Evolutionary conservation across 805 yeast genomes (phyloP).

Genomic region (Yarrowia divulgata): DNA sequence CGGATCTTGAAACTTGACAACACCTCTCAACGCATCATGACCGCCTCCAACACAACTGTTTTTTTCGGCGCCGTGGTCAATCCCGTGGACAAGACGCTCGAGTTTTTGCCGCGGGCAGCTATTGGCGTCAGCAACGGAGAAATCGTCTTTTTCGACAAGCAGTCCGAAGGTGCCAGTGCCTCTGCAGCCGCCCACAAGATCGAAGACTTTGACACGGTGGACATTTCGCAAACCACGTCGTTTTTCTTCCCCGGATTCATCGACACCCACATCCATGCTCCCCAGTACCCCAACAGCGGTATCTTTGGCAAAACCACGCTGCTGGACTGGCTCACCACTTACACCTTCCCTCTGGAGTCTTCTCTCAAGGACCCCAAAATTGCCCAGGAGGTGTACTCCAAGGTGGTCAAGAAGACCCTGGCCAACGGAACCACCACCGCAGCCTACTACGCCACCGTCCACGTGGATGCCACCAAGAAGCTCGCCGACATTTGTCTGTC

Average conservation of each 20-base stretch:
- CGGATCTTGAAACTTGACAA: not conserved
- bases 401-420: conserved; percentile 74
- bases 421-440: conserved; percentile 90
- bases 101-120: conserved; percentile 62
- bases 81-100: conserved; percentile 51
- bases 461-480: conserved; percentile 73
- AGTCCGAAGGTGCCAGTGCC: conserved; percentile 45
- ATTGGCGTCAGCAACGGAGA: conserved; percentile 71
- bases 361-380: conserved; percentile 60
- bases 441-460: conserved; percentile 89
- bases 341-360: conserved; percentile 89
- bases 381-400: conserved; percentile 69
- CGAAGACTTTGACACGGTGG: conserved; percentile 41
- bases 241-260: conserved; percentile 86
- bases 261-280: conserved; percentile 85
- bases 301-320: conserved; percentile 85
- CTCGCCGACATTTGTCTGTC: conserved; percentile 74
- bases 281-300: conserved; percentile 82
- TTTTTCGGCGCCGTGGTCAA: conserved; percentile 33
- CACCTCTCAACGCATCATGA: not conserved
- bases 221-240: conserved; percentile 27
- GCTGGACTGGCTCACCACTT: conserved; percentile 85
- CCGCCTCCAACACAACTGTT: conserved; percentile 3
- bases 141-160: conserved; percentile 55
- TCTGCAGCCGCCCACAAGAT: conserved; percentile 47